Conservation (phyloP, 208 protist species). For the Crithidia acanthocephali region DNA sequence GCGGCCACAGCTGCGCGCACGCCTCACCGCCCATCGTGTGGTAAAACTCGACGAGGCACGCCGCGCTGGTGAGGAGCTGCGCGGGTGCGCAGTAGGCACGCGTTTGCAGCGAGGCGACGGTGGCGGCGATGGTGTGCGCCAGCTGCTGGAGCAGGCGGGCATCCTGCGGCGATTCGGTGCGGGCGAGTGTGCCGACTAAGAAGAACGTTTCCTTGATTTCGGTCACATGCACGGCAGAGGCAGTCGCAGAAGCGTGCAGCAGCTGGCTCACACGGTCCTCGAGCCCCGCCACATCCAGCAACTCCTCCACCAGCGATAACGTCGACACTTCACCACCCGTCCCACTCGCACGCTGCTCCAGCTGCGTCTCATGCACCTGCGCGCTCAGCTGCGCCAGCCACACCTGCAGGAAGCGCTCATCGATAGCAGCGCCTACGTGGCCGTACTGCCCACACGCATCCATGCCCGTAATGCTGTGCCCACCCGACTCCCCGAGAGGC, state of each 20-base stretch:
- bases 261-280: conserved; percentile 37
- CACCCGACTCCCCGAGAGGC: conserved; percentile 70
- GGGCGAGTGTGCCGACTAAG: conserved; percentile 55
- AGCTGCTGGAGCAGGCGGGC: conserved; percentile 31
- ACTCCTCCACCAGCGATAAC: conserved; percentile 31
- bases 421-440: conserved; percentile 47
- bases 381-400: conserved; percentile 26
- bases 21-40: conserved; percentile 50
- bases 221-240: conserved; percentile 32
- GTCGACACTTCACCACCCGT: not conserved
- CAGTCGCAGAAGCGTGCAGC: conserved; percentile 15
- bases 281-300: conserved; percentile 46
- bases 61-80: conserved; percentile 42
- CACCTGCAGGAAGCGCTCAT: conserved; percentile 37
- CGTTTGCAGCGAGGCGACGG: conserved; percentile 47
- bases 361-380: conserved; percentile 1
- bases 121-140: conserved; percentile 31
- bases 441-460: conserved; percentile 58
- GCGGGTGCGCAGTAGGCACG: conserved; percentile 48
- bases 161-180: conserved; percentile 24
- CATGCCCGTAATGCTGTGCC: conserved; percentile 41
- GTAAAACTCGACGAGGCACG: conserved; percentile 69
- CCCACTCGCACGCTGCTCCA: not conserved
- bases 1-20: conserved; percentile 29
- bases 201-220: conserved; percentile 75